These are phyloP conservation scores for Diversispora eburnea DNA, from an alignment of 192 early-diverging fungal species.

Conservation along the genomic window DNA sequence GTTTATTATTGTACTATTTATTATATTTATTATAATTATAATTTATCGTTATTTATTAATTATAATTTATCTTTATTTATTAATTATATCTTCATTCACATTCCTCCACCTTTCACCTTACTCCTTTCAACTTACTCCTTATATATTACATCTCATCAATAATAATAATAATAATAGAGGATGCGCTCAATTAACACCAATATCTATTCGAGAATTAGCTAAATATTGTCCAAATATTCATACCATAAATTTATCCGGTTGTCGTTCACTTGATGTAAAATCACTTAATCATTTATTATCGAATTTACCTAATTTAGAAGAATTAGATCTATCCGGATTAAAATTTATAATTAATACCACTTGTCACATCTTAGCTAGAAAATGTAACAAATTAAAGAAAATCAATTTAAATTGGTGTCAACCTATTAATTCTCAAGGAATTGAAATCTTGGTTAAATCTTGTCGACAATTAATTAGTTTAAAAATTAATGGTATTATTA, in stretches of 20 bases:
- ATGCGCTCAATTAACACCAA: slow-evolving; percentile 39
- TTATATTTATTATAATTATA: too few species aligned
- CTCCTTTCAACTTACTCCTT: too few species aligned
- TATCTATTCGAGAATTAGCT: slow-evolving; percentile 31
- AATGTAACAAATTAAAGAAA: slow-evolving; percentile 13
- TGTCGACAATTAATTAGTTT: slow-evolving; percentile 5
- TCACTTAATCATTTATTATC: not conserved
- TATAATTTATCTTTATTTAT: too few species aligned
- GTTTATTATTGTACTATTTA: not conserved
- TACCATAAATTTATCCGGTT: slow-evolving; percentile 34
- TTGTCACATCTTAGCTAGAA: not conserved
- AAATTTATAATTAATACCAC: not conserved
- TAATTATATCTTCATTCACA: too few species aligned
- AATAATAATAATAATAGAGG: slow-evolving; percentile 34
- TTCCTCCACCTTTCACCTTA: too few species aligned
- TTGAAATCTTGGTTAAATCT: not conserved
- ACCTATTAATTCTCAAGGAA: not conserved
- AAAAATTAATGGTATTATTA: slow-evolving; percentile 1
- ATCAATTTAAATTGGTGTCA: slow-evolving; percentile 16
- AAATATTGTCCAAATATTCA: slow-evolving; percentile 41
- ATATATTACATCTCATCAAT: too few species aligned
- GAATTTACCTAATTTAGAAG: not conserved
- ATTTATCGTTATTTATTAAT: too few species aligned
- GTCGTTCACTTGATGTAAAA: slow-evolving; percentile 4
- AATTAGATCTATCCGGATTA: slow-evolving; percentile 7